Base-by-base conservation (phyloP, 192 early-diverging fungal species). In the Mortierella hygrophila region DNA sequence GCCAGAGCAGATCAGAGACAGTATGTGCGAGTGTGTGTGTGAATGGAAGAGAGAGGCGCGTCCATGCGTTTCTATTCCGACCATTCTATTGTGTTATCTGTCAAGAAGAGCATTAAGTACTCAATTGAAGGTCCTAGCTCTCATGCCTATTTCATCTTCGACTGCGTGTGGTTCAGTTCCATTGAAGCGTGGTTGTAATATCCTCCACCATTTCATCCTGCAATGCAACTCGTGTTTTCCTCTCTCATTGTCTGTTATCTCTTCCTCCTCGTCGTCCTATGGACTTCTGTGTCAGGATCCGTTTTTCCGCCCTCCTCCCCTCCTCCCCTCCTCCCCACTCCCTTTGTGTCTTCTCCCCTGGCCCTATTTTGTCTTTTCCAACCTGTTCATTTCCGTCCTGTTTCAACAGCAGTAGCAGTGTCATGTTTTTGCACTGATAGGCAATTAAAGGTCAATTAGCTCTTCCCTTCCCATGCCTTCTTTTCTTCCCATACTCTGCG, bases 141-240 rank as follows among this genome's bases (percentile, higher is more conserved):
- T 52, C 49, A 52, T 18, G 49, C 16, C 49, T 16, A 52, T 52
- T 52, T 52, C 49, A 52, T 21, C 18, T 52, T 4, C 49, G 20
- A 21, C 15, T 21, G 18, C 18, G 20, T 4, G 49, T 52, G 49
- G 49, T 52, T 52, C 49, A 52, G 49, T 52, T 52, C 20, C 0
- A 49, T 20, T 52, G 16, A 52, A 65, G 60, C 60, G 60, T 65
- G 60, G 60, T 65, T 65, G 29, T 65, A 65, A 65, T 65, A 29
- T 65, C 60, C 60, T 13, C 29, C 2, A 7, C 7, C 4, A 7
- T 32, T 65, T 65, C 60, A 15, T 65, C 60, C 26, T 65, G 29
- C 29, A 29, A 65, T 65, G 60, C 60, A 65, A 32, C 60, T 65
- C 23, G 23, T 65, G 38, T 3, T 40, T 40, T 40, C 38, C 29